Base-by-base conservation (phyloP, 1,284 basidiomycete genomes). In the Marasmius fiardii region DNA sequence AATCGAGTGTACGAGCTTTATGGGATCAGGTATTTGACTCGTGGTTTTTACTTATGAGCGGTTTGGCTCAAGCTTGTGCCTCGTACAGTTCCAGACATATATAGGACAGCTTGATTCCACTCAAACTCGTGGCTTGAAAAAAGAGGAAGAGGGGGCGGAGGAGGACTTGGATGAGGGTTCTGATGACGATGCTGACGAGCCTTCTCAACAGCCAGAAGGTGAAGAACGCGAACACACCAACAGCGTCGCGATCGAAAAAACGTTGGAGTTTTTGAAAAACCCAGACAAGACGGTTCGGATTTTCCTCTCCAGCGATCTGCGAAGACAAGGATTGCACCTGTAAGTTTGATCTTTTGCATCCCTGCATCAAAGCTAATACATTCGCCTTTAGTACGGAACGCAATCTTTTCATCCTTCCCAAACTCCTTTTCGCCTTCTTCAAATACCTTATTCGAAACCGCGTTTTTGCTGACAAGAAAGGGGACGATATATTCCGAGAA, bases 261-360 rank as follows among this genome's bases (percentile, higher is more conserved):
- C 82, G 58, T 64, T 75, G 1, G 63, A 65, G 2, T 90, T 90
- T 68, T 68, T 89, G 45, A 67, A 75, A 57, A 75, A 88, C 54
- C 84, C 86, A 0, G 83, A 82, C 60, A 62, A 63, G 1, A 65
- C 70, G 18, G 67, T 82, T 28, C 77, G 75, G 53, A 71, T 86
- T 7, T 90, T 88, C 66, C 74, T 91, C 52, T 86, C 85, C 0
- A 83, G 82, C 3, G 81, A 82, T 60, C 83, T 82, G 71, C 75
- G 79, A 23, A 76, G 83, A 52, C 77, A 82, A 52, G 87, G 87
- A 8, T 71, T 89, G 48, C 73, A 83, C 49, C 88, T 80, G 86
- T 87, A 62, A 34, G 74, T 65, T 1, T 16, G 14, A 34, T 47
- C 35, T 16, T 20, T 44, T 48, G 37, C 12, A 43, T 52, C 34